Base-by-base conservation (phyloP, 805 yeast genomes). In the Yueomyces sp. region DNA sequence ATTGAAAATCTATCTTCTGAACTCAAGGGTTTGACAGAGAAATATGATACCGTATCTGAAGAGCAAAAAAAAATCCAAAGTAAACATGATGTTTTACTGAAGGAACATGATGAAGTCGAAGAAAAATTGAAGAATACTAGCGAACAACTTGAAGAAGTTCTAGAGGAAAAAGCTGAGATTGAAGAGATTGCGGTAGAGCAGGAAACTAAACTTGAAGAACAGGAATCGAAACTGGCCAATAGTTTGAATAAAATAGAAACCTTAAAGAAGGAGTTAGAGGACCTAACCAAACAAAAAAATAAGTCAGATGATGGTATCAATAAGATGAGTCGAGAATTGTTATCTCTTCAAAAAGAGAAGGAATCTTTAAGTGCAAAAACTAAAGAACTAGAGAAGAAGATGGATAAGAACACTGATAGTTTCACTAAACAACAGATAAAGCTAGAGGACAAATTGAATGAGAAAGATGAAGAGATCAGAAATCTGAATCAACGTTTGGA, bases 221-320 rank as follows among this genome's bases (percentile, higher is more conserved):
- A 59, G 4, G 47, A 49, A 5, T 31, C 45, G 3, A 41, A 47
- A 3, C 32, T 54, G 3, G 44, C 42, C 2, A 45, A 57, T 26
- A 34, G 49, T 1, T 40, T 45, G 2, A 44, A 54, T 4, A 54
- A 50, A n/a, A 45, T 63, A 4, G 43, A 51, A 7, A 42, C 42
- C 8, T 41, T 65, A 28, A 56, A 53, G 19, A 48, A 49, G 2
- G 59, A 60, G 9, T 47, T 68, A 3, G 51, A 55, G 4, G 54
- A 47, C 1, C 42, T 59, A 4, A 48, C 48, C 1, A 49, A 37
- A 1, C 73, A 70, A 9, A 81, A 77, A 51, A 68, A 69, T 28
- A 79, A 74, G 49, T 83, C 90, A 1, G 96, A 88, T 53, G 80
- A 77, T 46, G 96, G 95, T 3, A 80, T 88, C 42, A 87, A 87